Evolutionary conservation across 352 stramenopile species (phyloP), one percentile per base, ranked within the genome.

Genomic region (Phytopythium helicoides): DNA sequence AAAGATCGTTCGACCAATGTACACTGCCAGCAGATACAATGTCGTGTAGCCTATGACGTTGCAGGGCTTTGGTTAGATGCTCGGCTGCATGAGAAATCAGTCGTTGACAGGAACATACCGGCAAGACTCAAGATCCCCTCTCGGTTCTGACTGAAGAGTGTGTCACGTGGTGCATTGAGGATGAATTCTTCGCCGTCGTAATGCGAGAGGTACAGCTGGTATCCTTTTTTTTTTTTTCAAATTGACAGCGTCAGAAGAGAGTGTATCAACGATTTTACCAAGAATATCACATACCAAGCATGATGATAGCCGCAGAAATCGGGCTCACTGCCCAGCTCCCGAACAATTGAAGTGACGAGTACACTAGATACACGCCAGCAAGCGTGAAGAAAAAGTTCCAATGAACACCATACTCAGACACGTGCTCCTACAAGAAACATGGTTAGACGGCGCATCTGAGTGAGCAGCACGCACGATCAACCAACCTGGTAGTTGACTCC

Each of bases 311-410:
- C 4, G 83, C 81, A 0, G 58, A 56, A 5, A 81, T 26, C 8
- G 84, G 65, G 6, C 68, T 77, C 0, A 64, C 74, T 6, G 69
- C 60, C 64, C 66, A 85, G 35, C 59, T 61, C 16, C 80, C 78
- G 41, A 87, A 64, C 33, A 68, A 38, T 36, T 71, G 64, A 16
- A 96, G 62, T 16, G 80, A 51, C 10, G 71, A 85, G 48, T 86
- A 87, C 19, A 83, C 52, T 16, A 96, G 28, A 55, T 92, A 92
- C 26, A 95, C 79, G 5, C 76, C 84, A 14, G 76, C 86, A 18
- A 99, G 81, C 4, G 96, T 99, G 54, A 99, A 98, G 76, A 99
- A 99, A 62, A 99, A 99, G 73, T 99, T 99, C 97, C 97, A 99
- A 73, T 99, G 97, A 18, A 99, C 87, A 28, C 97, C 97, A 68